These are phyloP conservation scores for Quaeritorhiza haematococci DNA, from an alignment of 371 early-diverging fungal genomes.

Conservation along the genomic window DNA sequence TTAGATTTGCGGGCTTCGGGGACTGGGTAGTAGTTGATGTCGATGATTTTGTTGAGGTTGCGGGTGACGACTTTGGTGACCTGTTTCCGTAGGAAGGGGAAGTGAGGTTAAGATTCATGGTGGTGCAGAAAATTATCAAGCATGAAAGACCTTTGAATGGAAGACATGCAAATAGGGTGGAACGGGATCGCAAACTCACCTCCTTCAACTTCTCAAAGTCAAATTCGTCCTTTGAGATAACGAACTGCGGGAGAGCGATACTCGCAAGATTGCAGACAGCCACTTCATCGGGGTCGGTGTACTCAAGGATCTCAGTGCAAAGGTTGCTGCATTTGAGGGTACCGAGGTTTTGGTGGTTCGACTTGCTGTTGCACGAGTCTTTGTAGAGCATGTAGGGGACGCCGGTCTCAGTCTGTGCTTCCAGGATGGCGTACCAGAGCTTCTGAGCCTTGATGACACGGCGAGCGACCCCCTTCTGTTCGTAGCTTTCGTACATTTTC, in stretches of 20 bases:
- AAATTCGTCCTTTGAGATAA: conserved; percentile 58
- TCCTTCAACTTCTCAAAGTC: conserved; percentile 72
- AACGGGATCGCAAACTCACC: conserved; percentile 37
- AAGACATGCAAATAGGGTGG: background rate
- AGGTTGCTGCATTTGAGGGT: conserved; percentile 83
- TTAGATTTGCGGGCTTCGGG: conserved; percentile 86
- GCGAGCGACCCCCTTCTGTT: conserved; percentile 78
- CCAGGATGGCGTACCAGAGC: conserved; percentile 97
- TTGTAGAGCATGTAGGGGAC: conserved; percentile 99
- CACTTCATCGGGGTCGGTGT: conserved; percentile 93
- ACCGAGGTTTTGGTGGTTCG: conserved; percentile 95
- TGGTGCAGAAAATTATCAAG: too few relatives aligned
- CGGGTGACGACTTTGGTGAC: conserved; percentile 82
- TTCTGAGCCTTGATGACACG: conserved; percentile 93
- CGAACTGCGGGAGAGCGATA: conserved; percentile 94
- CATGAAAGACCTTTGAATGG: too few relatives aligned
- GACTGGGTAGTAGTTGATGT: conserved; percentile 96
- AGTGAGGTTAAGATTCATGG: too few relatives aligned
- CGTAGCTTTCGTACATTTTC: conserved; percentile 85
- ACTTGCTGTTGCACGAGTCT: conserved; percentile 96
- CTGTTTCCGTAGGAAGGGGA: conserved; percentile 18
- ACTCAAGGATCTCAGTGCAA: conserved; percentile 93
- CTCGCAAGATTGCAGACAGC: conserved; percentile 99
- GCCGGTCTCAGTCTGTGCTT: conserved; percentile 98
- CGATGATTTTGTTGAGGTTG: conserved; percentile 97